Evolutionary conservation across 441 rosid genomes (phyloP).

Genomic region (Pelargonium citronellum): DNA sequence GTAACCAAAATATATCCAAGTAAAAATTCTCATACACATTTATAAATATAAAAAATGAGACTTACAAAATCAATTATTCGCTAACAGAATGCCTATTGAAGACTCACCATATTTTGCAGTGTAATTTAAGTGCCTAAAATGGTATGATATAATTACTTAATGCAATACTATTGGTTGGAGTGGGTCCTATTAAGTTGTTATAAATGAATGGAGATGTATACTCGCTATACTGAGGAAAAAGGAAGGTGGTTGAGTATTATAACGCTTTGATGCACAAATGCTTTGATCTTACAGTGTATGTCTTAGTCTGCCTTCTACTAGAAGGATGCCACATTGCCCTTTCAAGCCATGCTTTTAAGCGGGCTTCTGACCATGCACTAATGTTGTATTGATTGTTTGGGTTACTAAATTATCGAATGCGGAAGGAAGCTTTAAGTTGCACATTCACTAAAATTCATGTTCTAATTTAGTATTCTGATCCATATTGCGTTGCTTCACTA

Average conservation of each 20-base stretch:
- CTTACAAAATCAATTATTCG: neutral
- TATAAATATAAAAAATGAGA: neutral
- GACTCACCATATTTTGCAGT: neutral
- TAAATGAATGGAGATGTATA: neutral
- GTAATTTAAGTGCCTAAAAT: neutral
- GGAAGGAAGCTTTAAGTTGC: neutral
- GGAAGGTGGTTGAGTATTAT: neutral
- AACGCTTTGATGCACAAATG: neutral
- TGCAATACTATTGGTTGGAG: neutral
- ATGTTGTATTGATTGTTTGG: neutral
- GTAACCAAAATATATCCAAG: neutral
- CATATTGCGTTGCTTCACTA: neutral
- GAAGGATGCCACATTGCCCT: conserved; percentile 2
- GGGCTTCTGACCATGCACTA: neutral
- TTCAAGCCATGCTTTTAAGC: neutral
- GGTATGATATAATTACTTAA: neutral
- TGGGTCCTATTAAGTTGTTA: neutral
- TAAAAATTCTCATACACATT: neutral
- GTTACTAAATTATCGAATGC: neutral
- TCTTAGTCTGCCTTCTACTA: conserved; percentile 4
- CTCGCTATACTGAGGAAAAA: neutral
- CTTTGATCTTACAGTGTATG: neutral
- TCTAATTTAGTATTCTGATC: neutral
- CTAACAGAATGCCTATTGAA: neutral
- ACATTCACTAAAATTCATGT: neutral